Conservation (phyloP, 768 basidiomycete genomes). For the Pleurotus tuber-regium region DNA sequence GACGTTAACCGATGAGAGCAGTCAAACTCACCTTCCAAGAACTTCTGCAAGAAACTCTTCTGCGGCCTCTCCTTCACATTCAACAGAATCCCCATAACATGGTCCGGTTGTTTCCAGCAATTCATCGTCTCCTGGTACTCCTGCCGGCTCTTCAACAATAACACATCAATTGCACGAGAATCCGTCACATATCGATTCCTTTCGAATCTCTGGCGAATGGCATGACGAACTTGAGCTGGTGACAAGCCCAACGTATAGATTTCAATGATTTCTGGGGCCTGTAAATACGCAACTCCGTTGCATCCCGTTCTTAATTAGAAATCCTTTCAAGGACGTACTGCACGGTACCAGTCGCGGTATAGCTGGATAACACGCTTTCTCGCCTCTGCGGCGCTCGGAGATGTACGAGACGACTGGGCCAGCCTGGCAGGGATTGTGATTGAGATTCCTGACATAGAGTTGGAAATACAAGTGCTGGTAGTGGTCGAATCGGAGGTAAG, state of each 20-base stretch:
- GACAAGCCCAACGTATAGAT: slow-evolving; percentile 83
- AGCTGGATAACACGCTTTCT: slow-evolving; percentile 68
- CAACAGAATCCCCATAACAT: slow-evolving; percentile 71
- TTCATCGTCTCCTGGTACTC: slow-evolving; percentile 96
- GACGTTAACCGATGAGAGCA: background rate
- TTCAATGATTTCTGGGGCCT: slow-evolving; percentile 90
- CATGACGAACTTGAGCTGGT: slow-evolving; percentile 72
- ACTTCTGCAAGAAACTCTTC: slow-evolving; percentile 78
- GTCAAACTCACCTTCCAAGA: slow-evolving; percentile 67
- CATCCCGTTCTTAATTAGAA: slow-evolving; percentile 6
- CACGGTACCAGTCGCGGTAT: slow-evolving; percentile 93
- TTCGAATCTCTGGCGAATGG: slow-evolving; percentile 86
- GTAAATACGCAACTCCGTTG: slow-evolving; percentile 9
- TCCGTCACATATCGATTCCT: slow-evolving; percentile 81
- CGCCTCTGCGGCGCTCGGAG: slow-evolving; percentile 55
- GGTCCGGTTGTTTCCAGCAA: slow-evolving; percentile 87
- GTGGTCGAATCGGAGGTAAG: slow-evolving; percentile 15
- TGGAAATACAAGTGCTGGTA: slow-evolving; percentile 10
- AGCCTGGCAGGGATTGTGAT: slow-evolving; percentile 88
- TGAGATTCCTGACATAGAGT: slow-evolving; percentile 32
- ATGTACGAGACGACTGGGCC: slow-evolving; percentile 65
- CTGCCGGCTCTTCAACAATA: slow-evolving; percentile 79
- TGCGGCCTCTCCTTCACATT: slow-evolving; percentile 40
- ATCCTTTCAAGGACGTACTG: slow-evolving; percentile 52
- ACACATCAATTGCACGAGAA: slow-evolving; percentile 76